These are phyloP conservation scores for Lizonia empirigonia DNA, from an alignment of 2,329 filamentous ascomycete species.

Conservation along the genomic window DNA sequence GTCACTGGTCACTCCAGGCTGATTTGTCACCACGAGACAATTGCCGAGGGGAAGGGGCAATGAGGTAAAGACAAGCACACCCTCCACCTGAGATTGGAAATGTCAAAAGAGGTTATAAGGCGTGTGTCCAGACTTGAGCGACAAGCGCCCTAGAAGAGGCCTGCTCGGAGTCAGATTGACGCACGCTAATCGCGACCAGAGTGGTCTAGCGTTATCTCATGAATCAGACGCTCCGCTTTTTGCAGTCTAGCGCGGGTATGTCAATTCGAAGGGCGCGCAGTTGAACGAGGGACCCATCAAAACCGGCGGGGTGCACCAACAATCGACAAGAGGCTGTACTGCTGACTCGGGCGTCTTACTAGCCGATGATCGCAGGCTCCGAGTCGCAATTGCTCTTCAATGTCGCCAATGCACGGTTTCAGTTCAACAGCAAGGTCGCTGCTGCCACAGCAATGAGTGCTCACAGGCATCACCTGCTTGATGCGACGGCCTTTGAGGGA, in stretches of 20 bases:
- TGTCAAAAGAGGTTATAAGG: slow-evolving; percentile 26
- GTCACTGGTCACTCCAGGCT: not conserved
- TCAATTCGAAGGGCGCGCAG: slow-evolving; percentile 17
- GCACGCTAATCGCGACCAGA: slow-evolving; percentile 6
- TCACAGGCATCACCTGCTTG: too few species aligned
- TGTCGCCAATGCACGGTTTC: not conserved
- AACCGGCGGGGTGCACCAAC: slow-evolving; percentile 10
- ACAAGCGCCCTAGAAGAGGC: slow-evolving; percentile 12
- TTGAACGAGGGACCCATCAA: slow-evolving; percentile 7
- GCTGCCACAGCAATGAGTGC: not conserved
- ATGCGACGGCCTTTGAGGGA: not conserved
- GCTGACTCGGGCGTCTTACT: slow-evolving; percentile 6
- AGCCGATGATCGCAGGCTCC: not conserved
- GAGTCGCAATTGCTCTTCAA: not conserved
- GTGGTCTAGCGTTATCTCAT: slow-evolving; percentile 4
- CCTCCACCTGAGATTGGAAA: slow-evolving; percentile 16
- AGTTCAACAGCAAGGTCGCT: not conserved
- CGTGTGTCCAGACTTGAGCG: slow-evolving; percentile 23
- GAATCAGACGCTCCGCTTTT: too few species aligned
- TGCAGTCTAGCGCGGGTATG: too few species aligned
- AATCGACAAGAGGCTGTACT: not conserved
- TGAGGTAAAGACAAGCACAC: slow-evolving; percentile 21
- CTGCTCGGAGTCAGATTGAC: slow-evolving; percentile 17
- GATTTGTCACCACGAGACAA: slow-evolving; percentile 4
- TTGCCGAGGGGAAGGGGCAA: not conserved